Evolutionary conservation across 305 asterid species (phyloP).

Genomic region (Ilex paraguariensis): DNA sequence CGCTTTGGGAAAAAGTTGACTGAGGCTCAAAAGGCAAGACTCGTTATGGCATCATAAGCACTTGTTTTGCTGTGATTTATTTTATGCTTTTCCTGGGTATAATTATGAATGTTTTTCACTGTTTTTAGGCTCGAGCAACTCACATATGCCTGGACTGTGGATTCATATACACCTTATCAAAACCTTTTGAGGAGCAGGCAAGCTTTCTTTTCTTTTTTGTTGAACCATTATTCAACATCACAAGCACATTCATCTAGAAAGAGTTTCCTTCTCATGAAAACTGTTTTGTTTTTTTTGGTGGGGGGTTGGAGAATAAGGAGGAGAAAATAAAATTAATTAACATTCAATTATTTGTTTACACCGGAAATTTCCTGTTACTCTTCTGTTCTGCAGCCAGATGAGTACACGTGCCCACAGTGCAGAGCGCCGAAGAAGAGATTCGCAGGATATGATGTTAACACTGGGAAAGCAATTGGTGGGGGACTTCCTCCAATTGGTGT

Average conservation of each 20-base stretch:
- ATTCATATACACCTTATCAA: constrained; percentile 70
- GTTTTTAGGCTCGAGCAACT: constrained; percentile 74
- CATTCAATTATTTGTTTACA: too few species aligned
- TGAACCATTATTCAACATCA: not conserved
- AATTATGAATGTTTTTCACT: not conserved
- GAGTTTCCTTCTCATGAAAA: too few species aligned
- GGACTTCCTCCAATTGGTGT: constrained; percentile 89
- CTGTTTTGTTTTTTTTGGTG: not conserved
- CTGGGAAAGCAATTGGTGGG: constrained; percentile 82
- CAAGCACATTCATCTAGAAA: not conserved
- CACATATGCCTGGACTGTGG: constrained; percentile 98
- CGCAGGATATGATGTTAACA: constrained; percentile 70
- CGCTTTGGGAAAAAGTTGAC: constrained; percentile 80
- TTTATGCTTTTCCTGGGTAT: not conserved
- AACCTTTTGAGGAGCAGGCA: constrained; percentile 88
- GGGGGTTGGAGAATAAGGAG: not conserved
- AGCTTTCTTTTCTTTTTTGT: constrained; percentile 19
- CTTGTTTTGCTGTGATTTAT: not conserved
- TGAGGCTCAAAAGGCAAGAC: constrained; percentile 75
- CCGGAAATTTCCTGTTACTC: not conserved
- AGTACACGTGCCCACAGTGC: constrained; percentile 84
- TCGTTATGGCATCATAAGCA: not conserved
- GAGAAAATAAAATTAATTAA: too few species aligned
- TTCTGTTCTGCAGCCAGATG: constrained; percentile 55
- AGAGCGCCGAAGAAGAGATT: constrained; percentile 96